phyloP scores from a whole-genome alignment of 805 yeast species.

The Jamesozyma jinghongensis region DNA sequence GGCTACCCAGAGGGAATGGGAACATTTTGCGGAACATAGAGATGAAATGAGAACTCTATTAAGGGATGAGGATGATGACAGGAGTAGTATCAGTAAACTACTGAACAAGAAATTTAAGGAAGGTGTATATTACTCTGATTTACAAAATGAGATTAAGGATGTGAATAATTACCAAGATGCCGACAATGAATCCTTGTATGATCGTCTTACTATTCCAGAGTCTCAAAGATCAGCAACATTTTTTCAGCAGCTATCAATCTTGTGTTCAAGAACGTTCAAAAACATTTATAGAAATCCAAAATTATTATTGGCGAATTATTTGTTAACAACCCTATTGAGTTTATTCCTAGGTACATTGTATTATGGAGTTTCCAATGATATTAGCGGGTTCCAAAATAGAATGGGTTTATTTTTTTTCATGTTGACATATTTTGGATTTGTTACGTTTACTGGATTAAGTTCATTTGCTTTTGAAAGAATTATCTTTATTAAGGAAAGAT shows the following conservation, averaged over 20 bases:
- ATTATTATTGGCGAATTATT: constrained; percentile 75
- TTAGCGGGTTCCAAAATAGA: constrained; percentile 93
- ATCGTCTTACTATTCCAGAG: constrained; percentile 8
- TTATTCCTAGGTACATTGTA: constrained; percentile 78
- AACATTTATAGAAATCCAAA: constrained; percentile 89
- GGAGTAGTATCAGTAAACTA: constrained; percentile 12
- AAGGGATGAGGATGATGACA: constrained; percentile 15
- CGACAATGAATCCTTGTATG: neutral
- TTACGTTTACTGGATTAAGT: constrained; percentile 84
- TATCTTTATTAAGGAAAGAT: constrained; percentile 84
- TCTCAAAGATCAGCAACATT: constrained; percentile 40
- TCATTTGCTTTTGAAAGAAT: constrained; percentile 83
- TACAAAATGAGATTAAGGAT: constrained; percentile 27
- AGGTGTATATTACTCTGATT: constrained; percentile 25
- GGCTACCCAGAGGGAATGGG: constrained; percentile 75
- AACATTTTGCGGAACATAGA: constrained; percentile 71
- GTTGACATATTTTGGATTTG: constrained; percentile 86
- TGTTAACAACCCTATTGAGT: constrained; percentile 68
- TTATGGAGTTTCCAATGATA: constrained; percentile 75
- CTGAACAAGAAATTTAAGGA: constrained; percentile 28
- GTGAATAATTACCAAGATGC: neutral
- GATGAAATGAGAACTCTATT: constrained; percentile 45
- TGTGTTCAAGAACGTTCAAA: constrained; percentile 82
- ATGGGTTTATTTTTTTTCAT: constrained; percentile 88
- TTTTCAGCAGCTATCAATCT: constrained; percentile 55